Evolutionary conservation across 768 basidiomycete genomes (phyloP).

Genomic region (Boletus sp.): DNA sequence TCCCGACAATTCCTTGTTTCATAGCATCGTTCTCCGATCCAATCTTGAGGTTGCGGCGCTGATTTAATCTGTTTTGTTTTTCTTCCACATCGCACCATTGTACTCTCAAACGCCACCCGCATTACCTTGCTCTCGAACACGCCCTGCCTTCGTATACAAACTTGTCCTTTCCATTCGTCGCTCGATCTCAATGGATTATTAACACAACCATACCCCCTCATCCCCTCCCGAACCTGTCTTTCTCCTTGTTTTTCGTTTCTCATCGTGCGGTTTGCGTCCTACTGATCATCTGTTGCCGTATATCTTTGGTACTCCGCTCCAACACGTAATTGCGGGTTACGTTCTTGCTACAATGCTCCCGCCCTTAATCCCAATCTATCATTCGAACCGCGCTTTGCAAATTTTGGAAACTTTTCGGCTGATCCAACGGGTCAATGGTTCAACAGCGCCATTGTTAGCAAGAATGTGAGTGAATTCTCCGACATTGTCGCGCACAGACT

Average conservation of each 20-base stretch:
- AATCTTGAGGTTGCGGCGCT: slow-evolving; percentile 34
- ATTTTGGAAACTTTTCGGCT: slow-evolving; percentile 10
- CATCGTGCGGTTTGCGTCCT: slow-evolving; percentile 6
- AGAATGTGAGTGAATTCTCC: slow-evolving; percentile 52
- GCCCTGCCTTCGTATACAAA: slow-evolving; percentile 17
- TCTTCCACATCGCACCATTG: slow-evolving; percentile 13
- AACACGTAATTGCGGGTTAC: slow-evolving; percentile 28
- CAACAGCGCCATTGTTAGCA: slow-evolving; percentile 62
- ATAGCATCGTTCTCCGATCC: slow-evolving; percentile 37
- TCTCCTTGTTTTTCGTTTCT: slow-evolving; percentile 4
- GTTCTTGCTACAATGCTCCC: slow-evolving; percentile 19
- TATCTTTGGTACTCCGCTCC: slow-evolving; percentile 23
- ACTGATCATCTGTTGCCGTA: slow-evolving; percentile 20
- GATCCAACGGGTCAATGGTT: not conserved
- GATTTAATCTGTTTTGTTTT: slow-evolving; percentile 29
- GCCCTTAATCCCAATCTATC: not conserved
- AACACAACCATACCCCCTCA: slow-evolving; percentile 11
- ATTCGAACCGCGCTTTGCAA: slow-evolving; percentile 2
- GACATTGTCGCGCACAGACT: not conserved
- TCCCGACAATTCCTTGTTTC: slow-evolving; percentile 13
- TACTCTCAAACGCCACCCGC: slow-evolving; percentile 10
- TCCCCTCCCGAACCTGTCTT: not conserved
- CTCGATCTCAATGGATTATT: slow-evolving; percentile 16
- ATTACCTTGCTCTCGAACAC: slow-evolving; percentile 6
- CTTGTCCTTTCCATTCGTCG: slow-evolving; percentile 17